Base-by-base conservation (phyloP, 2,329 filamentous ascomycete species). In the Parastagonospora avenae region DNA sequence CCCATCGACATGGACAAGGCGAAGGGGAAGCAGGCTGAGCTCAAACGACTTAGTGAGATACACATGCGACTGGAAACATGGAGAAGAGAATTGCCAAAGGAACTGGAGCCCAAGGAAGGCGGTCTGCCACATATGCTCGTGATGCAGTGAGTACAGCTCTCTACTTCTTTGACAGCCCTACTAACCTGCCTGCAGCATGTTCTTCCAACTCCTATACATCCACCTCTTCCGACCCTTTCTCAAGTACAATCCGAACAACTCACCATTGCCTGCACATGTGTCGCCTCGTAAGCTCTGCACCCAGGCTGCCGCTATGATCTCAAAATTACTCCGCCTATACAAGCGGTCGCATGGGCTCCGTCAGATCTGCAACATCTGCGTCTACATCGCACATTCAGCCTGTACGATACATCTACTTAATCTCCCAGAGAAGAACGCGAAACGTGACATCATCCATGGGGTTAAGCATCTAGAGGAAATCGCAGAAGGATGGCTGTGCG, bases 331-430 rank as follows among this genome's bases (percentile, higher is more conserved):
- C 77, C 87, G 94, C 0, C 78, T 97, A 1, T 99, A 97, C 76
- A 97, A 96, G 73, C 91, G 93, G 61, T 88, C 88, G 1, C 95
- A 96, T 73, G 91, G 93, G 8, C 77, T 97, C 10, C 86, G 91
- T 4, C 93, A 97, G 70, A 96, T 99, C 30, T 96, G 91, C 76
- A 97, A 97, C 67, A 91, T 97, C 63, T 92, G 90, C 2, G 92
- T 97, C 0, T 99, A 99, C 73, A 97, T 97, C 75, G 83, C 90
- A 0, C 93, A 97, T 72, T 94, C 91, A 4, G 92, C 94, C 28
- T 96, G 92, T 70, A 97, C 92, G 0, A 95, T 97, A 33, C 94
- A 97, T 66, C 78, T 99, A 15, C 85, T 99, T 31, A 97, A 97
- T 60, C 79, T 97, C 1, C 92, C 92, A 0, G 92, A 97, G 62